These are phyloP conservation scores for Leccinum subtestaceum DNA, from an alignment of 768 basidiomycete genomes.

Conservation along the genomic window DNA sequence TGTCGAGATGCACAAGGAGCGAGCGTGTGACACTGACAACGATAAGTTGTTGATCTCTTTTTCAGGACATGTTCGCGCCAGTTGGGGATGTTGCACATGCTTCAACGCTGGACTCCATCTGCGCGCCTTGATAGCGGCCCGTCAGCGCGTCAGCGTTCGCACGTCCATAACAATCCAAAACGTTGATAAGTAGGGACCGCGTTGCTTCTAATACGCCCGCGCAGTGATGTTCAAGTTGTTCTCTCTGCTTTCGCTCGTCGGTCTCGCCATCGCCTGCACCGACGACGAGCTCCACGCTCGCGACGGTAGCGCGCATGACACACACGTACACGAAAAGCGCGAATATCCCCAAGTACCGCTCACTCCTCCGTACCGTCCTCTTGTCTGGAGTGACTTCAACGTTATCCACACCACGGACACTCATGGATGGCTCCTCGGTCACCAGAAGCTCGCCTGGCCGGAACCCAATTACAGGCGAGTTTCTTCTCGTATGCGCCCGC, in stretches of 20 bases:
- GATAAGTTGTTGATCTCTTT: neutral
- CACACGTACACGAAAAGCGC: constrained; percentile 34
- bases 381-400: constrained; percentile 87
- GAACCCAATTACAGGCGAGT: constrained; percentile 72
- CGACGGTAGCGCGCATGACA: constrained; percentile 32
- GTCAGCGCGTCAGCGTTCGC: neutral
- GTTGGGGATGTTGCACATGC: neutral
- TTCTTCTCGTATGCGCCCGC: neutral
- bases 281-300: constrained; percentile 18
- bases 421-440: constrained; percentile 80
- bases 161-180: neutral
- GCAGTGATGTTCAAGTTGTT: constrained; percentile 15
- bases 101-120: neutral
- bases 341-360: constrained; percentile 42
- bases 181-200: neutral
- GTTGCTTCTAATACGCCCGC: neutral
- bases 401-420: constrained; percentile 85
- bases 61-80: neutral
- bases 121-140: neutral
- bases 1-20: neutral
- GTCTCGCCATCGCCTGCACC: constrained; percentile 26
- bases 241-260: constrained; percentile 15
- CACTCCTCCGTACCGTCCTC: constrained; percentile 57
- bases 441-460: constrained; percentile 69
- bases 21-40: neutral